phyloP scores from a whole-genome alignment of 768 basidiomycete genomes.

The Botryobasidium botryosum region DNA sequence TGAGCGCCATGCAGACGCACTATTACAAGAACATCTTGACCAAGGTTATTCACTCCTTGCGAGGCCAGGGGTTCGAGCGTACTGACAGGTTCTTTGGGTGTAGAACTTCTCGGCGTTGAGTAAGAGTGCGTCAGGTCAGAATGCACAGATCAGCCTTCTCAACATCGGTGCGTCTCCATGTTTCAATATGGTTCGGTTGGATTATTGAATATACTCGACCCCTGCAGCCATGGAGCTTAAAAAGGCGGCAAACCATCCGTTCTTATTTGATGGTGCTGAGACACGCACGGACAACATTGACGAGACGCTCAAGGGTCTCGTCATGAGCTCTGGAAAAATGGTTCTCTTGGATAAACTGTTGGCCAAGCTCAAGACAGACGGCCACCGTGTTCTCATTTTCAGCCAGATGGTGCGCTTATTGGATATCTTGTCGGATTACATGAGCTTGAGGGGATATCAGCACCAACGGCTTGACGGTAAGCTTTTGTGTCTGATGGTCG shows the following conservation, averaged over 20 bases:
- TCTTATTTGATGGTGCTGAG: conserved; percentile 94
- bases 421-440: conserved; percentile 96
- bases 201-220: background rate
- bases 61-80: conserved; percentile 3
- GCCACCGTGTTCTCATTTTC: conserved; percentile 95
- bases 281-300: conserved; percentile 40
- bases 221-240: conserved; percentile 87
- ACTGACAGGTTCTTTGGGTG: conserved; percentile 1
- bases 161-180: conserved; percentile 54
- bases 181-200: background rate
- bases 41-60: conserved; percentile 23
- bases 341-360: conserved; percentile 94
- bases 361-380: conserved; percentile 73
- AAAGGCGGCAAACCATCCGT: conserved; percentile 97
- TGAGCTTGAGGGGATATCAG: conserved; percentile 72
- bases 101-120: conserved; percentile 88
- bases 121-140: conserved; percentile 72
- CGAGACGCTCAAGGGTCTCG: conserved; percentile 84
- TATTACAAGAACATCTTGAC: conserved; percentile 98
- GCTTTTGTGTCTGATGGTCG: background rate
- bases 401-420: conserved; percentile 99
- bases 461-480: conserved; percentile 89
- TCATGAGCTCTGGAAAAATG: conserved; percentile 98
- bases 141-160: conserved; percentile 79
- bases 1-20: conserved; percentile 90